phyloP scores from a whole-genome alignment of 1,284 basidiomycete species.

The Paramarasmius palmivorus region DNA sequence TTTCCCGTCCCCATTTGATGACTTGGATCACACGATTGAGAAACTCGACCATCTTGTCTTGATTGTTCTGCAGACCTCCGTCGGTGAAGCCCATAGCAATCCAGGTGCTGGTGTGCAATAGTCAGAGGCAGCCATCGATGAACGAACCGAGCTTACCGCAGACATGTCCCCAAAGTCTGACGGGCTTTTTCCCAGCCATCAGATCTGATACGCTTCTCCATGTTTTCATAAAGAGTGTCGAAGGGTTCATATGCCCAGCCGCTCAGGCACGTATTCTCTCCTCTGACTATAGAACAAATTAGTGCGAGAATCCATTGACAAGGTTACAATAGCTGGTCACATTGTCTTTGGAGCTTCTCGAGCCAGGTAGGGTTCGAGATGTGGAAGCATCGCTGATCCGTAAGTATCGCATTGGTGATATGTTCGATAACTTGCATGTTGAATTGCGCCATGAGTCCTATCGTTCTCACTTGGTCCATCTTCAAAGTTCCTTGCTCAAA shows the following conservation, averaged over 20 bases:
- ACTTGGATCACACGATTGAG: slow-evolving; percentile 33
- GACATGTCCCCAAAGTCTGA: not conserved
- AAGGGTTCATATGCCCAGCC: not conserved
- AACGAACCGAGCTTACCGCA: not conserved
- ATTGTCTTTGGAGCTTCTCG: not conserved
- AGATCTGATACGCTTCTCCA: not conserved
- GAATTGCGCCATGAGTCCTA: not conserved
- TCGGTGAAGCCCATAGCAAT: slow-evolving; percentile 37
- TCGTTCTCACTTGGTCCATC: not conserved
- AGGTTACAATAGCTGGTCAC: not conserved
- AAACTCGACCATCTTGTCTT: slow-evolving; percentile 23
- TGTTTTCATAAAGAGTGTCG: not conserved
- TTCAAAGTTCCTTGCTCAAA: not conserved
- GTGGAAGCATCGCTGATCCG: not conserved
- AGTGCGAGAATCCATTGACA: not conserved
- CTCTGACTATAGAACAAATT: not conserved
- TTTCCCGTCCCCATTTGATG: slow-evolving; percentile 38
- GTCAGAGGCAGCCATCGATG: too few relatives aligned
- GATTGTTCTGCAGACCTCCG: slow-evolving; percentile 15
- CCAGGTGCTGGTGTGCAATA: slow-evolving; percentile 27
- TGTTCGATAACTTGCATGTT: not conserved
- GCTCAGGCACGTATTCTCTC: not conserved
- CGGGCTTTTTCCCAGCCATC: not conserved
- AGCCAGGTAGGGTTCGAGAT: not conserved
- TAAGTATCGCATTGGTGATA: slow-evolving; percentile 1